phyloP scores from a whole-genome alignment of 805 yeast genomes.

The Tetrapisispora nanseiensis region DNA sequence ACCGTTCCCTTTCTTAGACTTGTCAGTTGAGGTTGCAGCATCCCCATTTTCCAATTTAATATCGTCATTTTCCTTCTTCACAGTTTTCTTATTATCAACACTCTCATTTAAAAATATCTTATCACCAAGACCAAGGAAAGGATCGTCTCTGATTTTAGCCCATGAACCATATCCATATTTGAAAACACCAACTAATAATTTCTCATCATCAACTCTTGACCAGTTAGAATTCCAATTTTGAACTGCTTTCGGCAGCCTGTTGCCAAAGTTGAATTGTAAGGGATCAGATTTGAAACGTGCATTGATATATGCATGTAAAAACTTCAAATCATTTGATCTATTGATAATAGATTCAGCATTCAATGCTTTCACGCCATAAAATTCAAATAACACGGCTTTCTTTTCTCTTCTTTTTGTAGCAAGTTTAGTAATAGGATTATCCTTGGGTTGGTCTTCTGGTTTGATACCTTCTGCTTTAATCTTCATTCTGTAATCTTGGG shows the following conservation, averaged over 20 bases:
- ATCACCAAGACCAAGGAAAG: slow-evolving; percentile 74
- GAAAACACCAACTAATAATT: slow-evolving; percentile 74
- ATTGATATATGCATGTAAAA: slow-evolving; percentile 46
- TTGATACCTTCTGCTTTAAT: slow-evolving; percentile 30
- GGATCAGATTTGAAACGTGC: slow-evolving; percentile 47
- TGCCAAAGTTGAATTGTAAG: slow-evolving; percentile 46
- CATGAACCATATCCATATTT: slow-evolving; percentile 96
- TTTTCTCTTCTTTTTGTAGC: slow-evolving; percentile 68
- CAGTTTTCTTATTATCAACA: slow-evolving; percentile 7
- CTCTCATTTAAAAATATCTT: slow-evolving; percentile 61
- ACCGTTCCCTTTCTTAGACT: slow-evolving; percentile 19
- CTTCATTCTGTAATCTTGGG: slow-evolving; percentile 42
- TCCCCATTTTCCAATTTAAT: not conserved
- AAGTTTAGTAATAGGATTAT: slow-evolving; percentile 44
- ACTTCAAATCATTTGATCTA: slow-evolving; percentile 76
- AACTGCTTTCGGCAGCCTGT: slow-evolving; percentile 61
- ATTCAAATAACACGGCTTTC: slow-evolving; percentile 83
- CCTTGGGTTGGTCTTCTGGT: slow-evolving; percentile 25
- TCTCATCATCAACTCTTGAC: slow-evolving; percentile 75
- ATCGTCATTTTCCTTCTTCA: not conserved
- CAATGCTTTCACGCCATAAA: slow-evolving; percentile 74
- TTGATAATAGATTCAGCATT: slow-evolving; percentile 82
- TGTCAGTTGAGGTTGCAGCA: slow-evolving; percentile 5
- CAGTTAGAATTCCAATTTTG: slow-evolving; percentile 88
- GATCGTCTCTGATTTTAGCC: slow-evolving; percentile 92